Evolutionary conservation across 1,284 basidiomycete species (phyloP).

Genomic region (Puccinia horiana): DNA sequence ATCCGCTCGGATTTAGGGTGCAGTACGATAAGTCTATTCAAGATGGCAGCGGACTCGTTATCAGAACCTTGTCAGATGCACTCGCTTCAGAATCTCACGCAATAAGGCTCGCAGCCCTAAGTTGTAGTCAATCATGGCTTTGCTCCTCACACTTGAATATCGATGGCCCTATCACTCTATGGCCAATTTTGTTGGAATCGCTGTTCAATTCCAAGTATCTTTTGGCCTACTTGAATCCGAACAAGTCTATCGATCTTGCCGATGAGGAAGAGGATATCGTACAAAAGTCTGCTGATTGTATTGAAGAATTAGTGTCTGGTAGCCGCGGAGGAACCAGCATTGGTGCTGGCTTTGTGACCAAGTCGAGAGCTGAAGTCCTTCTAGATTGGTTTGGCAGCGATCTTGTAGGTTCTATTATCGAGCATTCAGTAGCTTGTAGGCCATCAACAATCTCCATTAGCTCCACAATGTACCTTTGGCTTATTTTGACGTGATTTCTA

Average conservation of each 20-base stretch:
- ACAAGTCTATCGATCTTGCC: slow-evolving; percentile 48
- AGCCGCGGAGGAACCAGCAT: slow-evolving; percentile 46
- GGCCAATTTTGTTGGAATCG: slow-evolving; percentile 34
- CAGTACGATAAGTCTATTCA: slow-evolving; percentile 51
- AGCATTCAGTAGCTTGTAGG: slow-evolving; percentile 28
- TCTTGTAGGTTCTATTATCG: slow-evolving; percentile 43
- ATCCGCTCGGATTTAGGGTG: slow-evolving; percentile 28
- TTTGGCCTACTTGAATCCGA: slow-evolving; percentile 14
- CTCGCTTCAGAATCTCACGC: slow-evolving; percentile 51
- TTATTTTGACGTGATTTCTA: slow-evolving; percentile 1
- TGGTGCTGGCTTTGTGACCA: slow-evolving; percentile 52
- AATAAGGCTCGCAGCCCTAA: slow-evolving; percentile 26
- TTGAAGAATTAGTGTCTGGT: slow-evolving; percentile 52
- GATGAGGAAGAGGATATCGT: slow-evolving; percentile 50
- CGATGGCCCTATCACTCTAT: slow-evolving; percentile 29
- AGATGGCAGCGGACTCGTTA: slow-evolving; percentile 47
- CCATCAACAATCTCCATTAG: background rate
- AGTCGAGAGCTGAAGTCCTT: slow-evolving; percentile 50
- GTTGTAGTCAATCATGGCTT: slow-evolving; percentile 38
- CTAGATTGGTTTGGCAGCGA: slow-evolving; percentile 51
- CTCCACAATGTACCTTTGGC: slow-evolving; percentile 36
- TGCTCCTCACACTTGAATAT: slow-evolving; percentile 30
- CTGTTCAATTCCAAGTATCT: slow-evolving; percentile 27
- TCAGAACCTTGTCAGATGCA: slow-evolving; percentile 50
- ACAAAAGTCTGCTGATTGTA: slow-evolving; percentile 53